A percentile compares a stretch with the other conserved stretches of the same genome.
phyloP scores from a whole-genome alignment of 306 rosid genomes.

The Trifolium dubium region DNA sequence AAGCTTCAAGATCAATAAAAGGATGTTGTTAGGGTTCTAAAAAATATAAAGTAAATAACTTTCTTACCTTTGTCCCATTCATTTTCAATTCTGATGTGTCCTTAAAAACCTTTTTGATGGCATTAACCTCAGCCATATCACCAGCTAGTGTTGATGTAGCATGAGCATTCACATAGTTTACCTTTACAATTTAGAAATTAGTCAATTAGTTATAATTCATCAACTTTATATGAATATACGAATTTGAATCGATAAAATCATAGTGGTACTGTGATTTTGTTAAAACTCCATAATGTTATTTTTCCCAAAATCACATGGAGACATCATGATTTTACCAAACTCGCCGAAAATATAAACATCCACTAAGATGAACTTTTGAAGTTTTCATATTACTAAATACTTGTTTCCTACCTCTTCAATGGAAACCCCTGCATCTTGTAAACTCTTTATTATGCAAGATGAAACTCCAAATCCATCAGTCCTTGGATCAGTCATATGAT shows the following conservation, averaged over 20 bases:
- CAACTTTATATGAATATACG: neutral
- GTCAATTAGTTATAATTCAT: neutral
- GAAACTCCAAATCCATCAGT: slow-evolving; percentile 79
- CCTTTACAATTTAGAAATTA: slow-evolving; percentile 49
- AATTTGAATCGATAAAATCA: neutral
- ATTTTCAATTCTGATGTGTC: slow-evolving; percentile 68
- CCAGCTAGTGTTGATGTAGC: slow-evolving; percentile 81
- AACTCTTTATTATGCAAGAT: slow-evolving; percentile 64
- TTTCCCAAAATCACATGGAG: neutral
- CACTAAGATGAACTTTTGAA: neutral
- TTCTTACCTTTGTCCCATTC: slow-evolving; percentile 71
- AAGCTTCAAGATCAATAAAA: slow-evolving; percentile 18
- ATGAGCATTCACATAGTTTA: slow-evolving; percentile 82
- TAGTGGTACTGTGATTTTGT: neutral
- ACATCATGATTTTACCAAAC: neutral
- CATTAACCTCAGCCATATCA: slow-evolving; percentile 76
- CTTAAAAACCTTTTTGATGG: slow-evolving; percentile 68
- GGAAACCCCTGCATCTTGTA: slow-evolving; percentile 71
- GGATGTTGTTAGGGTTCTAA: neutral
- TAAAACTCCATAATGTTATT: neutral
- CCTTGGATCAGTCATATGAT: slow-evolving; percentile 79
- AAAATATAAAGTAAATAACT: neutral
- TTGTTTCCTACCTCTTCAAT: slow-evolving; percentile 64
- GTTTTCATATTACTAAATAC: neutral
- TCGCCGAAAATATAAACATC: neutral